Evolutionary conservation across 2,329 filamentous ascomycete genomes (phyloP), one percentile per base, ranked within the genome.

Genomic region (Talaromyces sp.): DNA sequence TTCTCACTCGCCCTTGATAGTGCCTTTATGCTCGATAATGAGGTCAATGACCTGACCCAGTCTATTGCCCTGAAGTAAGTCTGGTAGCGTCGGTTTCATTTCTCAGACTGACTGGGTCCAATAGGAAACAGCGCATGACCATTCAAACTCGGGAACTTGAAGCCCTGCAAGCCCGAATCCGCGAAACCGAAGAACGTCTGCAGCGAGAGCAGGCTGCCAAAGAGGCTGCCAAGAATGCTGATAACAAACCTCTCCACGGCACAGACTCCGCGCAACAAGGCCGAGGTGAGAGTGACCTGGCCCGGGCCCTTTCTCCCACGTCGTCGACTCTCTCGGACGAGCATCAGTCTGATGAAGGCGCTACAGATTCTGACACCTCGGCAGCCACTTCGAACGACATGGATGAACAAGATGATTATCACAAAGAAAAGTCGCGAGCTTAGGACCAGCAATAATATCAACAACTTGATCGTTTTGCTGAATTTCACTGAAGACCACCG

Each of bases 1-100:
- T 96, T 97, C 79, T 93, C 92, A 64, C 82, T 87, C 50, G 91
- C 93, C 75, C 83, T 97, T 65, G 90, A 93, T 81, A 89, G 92
- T 74, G 89, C 96, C 69, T 97, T 97, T 81, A 89, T 90, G 72
- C 88, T 97, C 72, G 91, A 95, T 69, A 89, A 87, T 76, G 88
- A 88, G 69, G 76, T 95, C 63, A 86, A 88, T 71, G 84, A 89
- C 66, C 83, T 96, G 39, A 86, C 90, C 71, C 83, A 88, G 74
- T 86, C 89, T 68, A 86, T 96, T 65, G 85, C 91, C 73, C 85
- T 91, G 76, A 93, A 93, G 93, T 97, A 81, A 72, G 88, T 69
- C 59, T 54, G 9, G 35, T 14, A 56, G 40, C n/a, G 5, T 21
- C 21, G 12, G 16, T 12, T 28, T 33, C 23, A 11, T 16, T 37